phyloP scores from a whole-genome alignment of 768 basidiomycete genomes.

The Calocybe indica region DNA sequence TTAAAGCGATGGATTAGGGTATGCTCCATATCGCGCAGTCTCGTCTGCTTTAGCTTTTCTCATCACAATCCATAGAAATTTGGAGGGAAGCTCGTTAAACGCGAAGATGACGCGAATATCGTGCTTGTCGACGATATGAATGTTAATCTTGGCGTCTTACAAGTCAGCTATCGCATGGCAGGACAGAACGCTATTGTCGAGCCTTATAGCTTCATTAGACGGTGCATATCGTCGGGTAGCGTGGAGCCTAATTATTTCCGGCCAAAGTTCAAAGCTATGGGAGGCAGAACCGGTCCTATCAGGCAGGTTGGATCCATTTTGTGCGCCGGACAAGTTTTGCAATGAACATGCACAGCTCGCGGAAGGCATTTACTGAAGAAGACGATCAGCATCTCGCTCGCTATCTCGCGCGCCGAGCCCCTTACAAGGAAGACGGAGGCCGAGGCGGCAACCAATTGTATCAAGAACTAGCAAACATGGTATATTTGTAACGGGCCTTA shows the following conservation, averaged over 20 bases:
- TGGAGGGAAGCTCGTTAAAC: conserved; percentile 14
- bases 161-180: conserved; percentile 12
- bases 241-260: not conserved
- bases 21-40: not conserved
- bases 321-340: not conserved
- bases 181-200: conserved; percentile 11
- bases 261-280: too few species aligned
- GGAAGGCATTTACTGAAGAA: conserved; percentile 25
- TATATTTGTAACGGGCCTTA: conserved; percentile 11
- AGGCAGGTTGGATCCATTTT: too few species aligned
- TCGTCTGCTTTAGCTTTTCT: too few species aligned
- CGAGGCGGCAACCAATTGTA: conserved; percentile 31
- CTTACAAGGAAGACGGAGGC: conserved; percentile 30
- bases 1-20: not conserved
- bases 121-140: conserved; percentile 15
- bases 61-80: conserved; percentile 5
- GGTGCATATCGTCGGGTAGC: conserved; percentile 15
- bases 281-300: too few species aligned
- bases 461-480: conserved; percentile 20
- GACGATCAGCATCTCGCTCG: conserved; percentile 33
- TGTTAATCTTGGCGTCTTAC: conserved; percentile 8
- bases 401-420: conserved; percentile 30
- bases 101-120: conserved; percentile 12
- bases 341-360: conserved; percentile 8
- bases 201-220: conserved; percentile 10